Conservation (phyloP, 2,329 filamentous ascomycete species). For the Monosporascus ibericus region DNA sequence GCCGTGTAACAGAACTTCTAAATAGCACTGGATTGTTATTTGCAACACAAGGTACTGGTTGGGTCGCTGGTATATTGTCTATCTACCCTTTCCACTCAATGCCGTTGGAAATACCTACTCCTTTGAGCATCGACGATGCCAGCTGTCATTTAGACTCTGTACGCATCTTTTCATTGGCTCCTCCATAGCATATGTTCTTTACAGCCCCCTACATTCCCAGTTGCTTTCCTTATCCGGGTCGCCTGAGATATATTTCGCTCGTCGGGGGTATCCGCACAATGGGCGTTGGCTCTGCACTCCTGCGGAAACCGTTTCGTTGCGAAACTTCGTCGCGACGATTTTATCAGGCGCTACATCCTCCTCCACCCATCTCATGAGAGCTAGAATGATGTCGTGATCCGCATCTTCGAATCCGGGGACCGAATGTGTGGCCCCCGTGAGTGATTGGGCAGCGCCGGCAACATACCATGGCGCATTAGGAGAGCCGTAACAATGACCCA, state of each 20-base stretch:
- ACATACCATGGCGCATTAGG: conserved; percentile 28
- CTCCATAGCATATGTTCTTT: background rate
- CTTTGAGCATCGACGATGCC: no score
- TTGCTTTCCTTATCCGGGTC: conserved; percentile 15
- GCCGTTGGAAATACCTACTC: no score
- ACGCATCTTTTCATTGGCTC: no score
- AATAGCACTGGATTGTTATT: no score
- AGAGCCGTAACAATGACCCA: conserved; percentile 37
- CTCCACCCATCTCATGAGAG: conserved; percentile 33
- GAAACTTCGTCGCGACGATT: conserved; percentile 24
- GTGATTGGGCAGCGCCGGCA: conserved; percentile 21
- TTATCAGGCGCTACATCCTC: conserved; percentile 19
- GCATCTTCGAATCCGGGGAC: conserved; percentile 30
- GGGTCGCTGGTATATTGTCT: no score
- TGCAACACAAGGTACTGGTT: no score
- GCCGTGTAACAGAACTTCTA: no score
- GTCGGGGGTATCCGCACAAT: conserved; percentile 22
- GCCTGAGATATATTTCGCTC: conserved; percentile 19
- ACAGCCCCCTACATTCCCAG: conserved; percentile 16
- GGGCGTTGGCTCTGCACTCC: conserved; percentile 21
- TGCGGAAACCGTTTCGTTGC: conserved; percentile 14
- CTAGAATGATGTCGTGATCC: conserved; percentile 29
- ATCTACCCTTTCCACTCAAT: no score
- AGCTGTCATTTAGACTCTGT: no score
- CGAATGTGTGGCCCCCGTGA: conserved; percentile 21